Percentiles rank a stretch among this genome's conserved stretches.
These are phyloP conservation scores for Ophiostoma piceae DNA, from an alignment of 2,329 filamentous ascomycete species.

Conservation along the genomic window DNA sequence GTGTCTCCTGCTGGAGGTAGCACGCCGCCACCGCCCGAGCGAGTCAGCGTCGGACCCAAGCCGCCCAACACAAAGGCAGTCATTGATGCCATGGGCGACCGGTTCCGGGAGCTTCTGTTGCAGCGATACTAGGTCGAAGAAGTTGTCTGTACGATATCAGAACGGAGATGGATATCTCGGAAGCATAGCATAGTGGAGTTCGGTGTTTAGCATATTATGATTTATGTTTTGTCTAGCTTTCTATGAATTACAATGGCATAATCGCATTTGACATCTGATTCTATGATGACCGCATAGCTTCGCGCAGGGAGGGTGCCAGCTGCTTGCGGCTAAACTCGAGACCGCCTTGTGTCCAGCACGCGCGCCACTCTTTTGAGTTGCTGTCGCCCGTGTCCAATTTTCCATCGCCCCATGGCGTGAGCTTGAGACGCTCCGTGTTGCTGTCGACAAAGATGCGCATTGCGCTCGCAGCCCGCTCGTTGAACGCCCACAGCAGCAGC, in stretches of 20 bases:
- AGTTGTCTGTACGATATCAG: neutral
- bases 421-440: conserved; percentile 45
- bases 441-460: conserved; percentile 50
- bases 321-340: conserved; percentile 61
- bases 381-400: conserved; percentile 38
- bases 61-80: conserved; percentile 19
- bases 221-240: neutral
- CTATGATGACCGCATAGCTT: conserved; percentile 42
- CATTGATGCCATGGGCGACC: conserved; percentile 17
- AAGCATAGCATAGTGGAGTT: neutral
- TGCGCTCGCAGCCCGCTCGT: conserved; percentile 44
- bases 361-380: conserved; percentile 41
- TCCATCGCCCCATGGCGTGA: conserved; percentile 52
- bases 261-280: neutral
- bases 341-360: conserved; percentile 62
- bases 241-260: neutral
- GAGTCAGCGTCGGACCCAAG: neutral
- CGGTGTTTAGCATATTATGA: neutral
- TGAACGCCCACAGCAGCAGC: conserved; percentile 60
- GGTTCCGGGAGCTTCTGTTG: conserved; percentile 18
- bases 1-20: neutral
- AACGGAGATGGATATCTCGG: neutral
- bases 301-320: conserved; percentile 60
- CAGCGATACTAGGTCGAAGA: neutral
- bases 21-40: neutral